Evolutionary conservation across 768 basidiomycete genomes (phyloP).

Genomic region (Terana coerulea): DNA sequence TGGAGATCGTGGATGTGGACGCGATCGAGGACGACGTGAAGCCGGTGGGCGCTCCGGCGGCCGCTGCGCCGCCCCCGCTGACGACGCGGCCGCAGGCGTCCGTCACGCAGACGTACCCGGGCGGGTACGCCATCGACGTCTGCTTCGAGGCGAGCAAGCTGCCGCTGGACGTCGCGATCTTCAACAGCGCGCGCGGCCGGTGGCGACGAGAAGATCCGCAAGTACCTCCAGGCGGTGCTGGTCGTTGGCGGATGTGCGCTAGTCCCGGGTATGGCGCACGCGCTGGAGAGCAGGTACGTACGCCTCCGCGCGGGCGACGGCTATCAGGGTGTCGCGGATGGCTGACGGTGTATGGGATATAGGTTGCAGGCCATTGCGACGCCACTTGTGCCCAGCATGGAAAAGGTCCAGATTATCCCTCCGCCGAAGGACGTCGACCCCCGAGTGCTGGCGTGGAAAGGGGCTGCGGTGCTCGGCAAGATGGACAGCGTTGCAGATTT

Average conservation of each 20-base stretch:
- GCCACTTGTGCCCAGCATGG: slow-evolving; percentile 78
- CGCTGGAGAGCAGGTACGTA: slow-evolving; percentile 79
- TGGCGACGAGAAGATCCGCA: slow-evolving; percentile 85
- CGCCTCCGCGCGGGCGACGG: not conserved
- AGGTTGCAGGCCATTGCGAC: slow-evolving; percentile 83
- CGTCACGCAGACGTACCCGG: slow-evolving; percentile 26
- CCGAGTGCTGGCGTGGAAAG: slow-evolving; percentile 90
- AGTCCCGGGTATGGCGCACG: slow-evolving; percentile 80
- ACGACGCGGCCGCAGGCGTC: not conserved
- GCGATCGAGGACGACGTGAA: slow-evolving; percentile 42
- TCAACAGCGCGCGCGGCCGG: slow-evolving; percentile 86
- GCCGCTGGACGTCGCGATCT: slow-evolving; percentile 89
- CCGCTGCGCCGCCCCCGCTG: not conserved
- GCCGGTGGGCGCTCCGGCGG: slow-evolving; percentile 18
- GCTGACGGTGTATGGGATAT: not conserved
- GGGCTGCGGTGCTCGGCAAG: slow-evolving; percentile 84
- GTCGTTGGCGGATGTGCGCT: slow-evolving; percentile 83
- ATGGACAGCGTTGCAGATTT: slow-evolving; percentile 88
- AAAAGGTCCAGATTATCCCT: slow-evolving; percentile 89
- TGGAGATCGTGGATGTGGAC: slow-evolving; percentile 45
- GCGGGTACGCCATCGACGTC: slow-evolving; percentile 66
- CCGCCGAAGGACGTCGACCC: slow-evolving; percentile 92
- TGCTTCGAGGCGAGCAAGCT: slow-evolving; percentile 84
- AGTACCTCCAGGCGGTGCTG: slow-evolving; percentile 83
- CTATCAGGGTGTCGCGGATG: not conserved